A percentile compares a stretch with the other conserved stretches of the same genome.
Conservation (phyloP, 768 basidiomycete genomes). For the Tylopilus intermedius region DNA sequence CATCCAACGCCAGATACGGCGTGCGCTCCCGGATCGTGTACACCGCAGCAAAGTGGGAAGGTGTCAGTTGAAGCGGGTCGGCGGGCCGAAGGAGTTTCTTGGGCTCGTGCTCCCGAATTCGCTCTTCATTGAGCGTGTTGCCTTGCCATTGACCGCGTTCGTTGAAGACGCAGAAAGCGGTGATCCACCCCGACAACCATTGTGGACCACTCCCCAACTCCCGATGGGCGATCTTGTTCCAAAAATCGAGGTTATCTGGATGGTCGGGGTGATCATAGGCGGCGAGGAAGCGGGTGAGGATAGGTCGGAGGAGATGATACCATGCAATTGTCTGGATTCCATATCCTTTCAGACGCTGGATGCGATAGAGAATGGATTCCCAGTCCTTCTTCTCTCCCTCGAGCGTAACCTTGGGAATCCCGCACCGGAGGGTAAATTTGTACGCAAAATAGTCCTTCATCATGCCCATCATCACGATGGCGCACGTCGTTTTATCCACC, state of each 20-base stretch:
- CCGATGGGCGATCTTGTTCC: constrained; percentile 33
- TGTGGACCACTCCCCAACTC: constrained; percentile 26
- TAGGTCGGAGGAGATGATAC: constrained; percentile 37
- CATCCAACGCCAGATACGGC: constrained; percentile 24
- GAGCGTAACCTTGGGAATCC: constrained; percentile 43
- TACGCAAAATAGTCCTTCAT: constrained; percentile 40
- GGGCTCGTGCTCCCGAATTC: constrained; percentile 25
- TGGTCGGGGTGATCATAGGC: constrained; percentile 33
- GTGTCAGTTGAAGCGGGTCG: constrained; percentile 21
- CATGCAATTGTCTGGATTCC: constrained; percentile 36
- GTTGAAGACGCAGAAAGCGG: constrained; percentile 34
- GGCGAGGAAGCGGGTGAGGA: constrained; percentile 34
- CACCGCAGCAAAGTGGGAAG: constrained; percentile 24
- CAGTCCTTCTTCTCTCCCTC: constrained; percentile 40
- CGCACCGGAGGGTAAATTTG: constrained; percentile 30
- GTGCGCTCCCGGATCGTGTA: constrained; percentile 21
- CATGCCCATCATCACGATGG: constrained; percentile 40
- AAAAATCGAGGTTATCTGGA: constrained; percentile 33
- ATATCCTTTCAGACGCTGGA: constrained; percentile 37
- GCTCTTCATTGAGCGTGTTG: constrained; percentile 26
- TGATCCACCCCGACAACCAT: constrained; percentile 38
- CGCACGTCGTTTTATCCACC: constrained; percentile 34
- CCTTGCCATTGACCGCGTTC: constrained; percentile 32
- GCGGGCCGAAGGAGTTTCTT: constrained; percentile 30
- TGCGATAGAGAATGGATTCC: constrained; percentile 30